A percentile compares a stretch with the other conserved stretches of the same genome.
Evolutionary conservation across 2,329 filamentous ascomycete species (phyloP).

Genomic region (Helminthosporium solani): DNA sequence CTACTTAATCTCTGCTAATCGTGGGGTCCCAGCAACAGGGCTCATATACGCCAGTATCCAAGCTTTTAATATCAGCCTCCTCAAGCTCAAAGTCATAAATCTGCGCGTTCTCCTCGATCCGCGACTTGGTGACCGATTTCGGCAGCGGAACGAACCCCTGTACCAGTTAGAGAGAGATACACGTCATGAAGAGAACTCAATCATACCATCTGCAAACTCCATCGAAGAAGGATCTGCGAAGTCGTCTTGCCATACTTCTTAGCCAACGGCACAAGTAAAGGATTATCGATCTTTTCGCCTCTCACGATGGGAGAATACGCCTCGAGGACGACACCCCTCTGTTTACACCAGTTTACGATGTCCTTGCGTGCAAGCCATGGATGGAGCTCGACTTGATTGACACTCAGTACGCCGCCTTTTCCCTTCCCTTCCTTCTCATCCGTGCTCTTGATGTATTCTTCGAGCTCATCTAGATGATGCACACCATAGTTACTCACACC

Average conservation of each 20-base stretch:
- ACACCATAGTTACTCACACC: slow-evolving; percentile 59
- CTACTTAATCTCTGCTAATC: slow-evolving; percentile 41
- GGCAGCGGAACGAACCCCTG: slow-evolving; percentile 63
- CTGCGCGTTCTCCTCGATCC: slow-evolving; percentile 62
- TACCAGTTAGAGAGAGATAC: neutral
- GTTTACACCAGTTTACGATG: slow-evolving; percentile 73
- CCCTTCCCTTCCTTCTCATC: slow-evolving; percentile 64
- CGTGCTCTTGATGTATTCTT: slow-evolving; percentile 58
- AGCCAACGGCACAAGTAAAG: slow-evolving; percentile 51
- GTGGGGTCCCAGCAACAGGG: slow-evolving; percentile 63
- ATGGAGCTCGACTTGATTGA: slow-evolving; percentile 83
- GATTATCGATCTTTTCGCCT: slow-evolving; percentile 53
- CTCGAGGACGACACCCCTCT: slow-evolving; percentile 51
- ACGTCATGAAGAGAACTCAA: neutral
- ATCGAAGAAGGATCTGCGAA: slow-evolving; percentile 60
- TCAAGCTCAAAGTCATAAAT: slow-evolving; percentile 62
- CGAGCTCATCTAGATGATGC: slow-evolving; percentile 56
- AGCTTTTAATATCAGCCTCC: slow-evolving; percentile 57
- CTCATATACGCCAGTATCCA: slow-evolving; percentile 57
- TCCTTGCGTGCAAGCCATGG: slow-evolving; percentile 82
- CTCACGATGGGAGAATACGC: slow-evolving; percentile 52
- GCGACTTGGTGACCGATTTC: slow-evolving; percentile 60
- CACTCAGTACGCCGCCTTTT: slow-evolving; percentile 70
- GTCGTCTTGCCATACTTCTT: slow-evolving; percentile 60
- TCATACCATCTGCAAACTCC: slow-evolving; percentile 51